Evolutionary conservation across 2,329 filamentous ascomycete species (phyloP).

Genomic region (Aspergillus sergii): DNA sequence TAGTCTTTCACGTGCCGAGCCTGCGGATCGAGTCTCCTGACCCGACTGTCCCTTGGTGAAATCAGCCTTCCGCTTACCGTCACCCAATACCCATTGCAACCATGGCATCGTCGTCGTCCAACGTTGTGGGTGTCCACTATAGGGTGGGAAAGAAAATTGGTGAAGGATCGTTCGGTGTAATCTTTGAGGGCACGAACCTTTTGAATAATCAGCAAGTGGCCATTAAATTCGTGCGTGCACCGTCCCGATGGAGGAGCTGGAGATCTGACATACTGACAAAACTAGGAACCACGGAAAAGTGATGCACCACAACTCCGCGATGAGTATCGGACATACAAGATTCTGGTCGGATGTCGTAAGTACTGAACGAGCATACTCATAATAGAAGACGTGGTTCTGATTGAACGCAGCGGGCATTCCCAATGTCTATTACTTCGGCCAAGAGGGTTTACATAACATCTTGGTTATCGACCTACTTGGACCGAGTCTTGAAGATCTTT

Average conservation of each 20-base stretch:
- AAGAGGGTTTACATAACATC: slow-evolving; percentile 98
- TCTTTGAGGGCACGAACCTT: slow-evolving; percentile 97
- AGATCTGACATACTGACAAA: slow-evolving; percentile 23
- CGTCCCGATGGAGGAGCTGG: slow-evolving; percentile 1
- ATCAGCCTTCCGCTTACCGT: background rate
- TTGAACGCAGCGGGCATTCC: slow-evolving; percentile 81
- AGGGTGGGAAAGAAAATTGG: slow-evolving; percentile 99
- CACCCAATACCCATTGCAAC: slow-evolving; percentile 8
- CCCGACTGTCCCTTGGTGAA: slow-evolving; percentile 20
- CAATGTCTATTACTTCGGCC: slow-evolving; percentile 99
- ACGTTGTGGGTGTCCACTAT: slow-evolving; percentile 98
- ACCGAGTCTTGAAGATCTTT: slow-evolving; percentile 92
- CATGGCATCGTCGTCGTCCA: slow-evolving; percentile 89
- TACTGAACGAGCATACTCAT: slow-evolving; percentile 35
- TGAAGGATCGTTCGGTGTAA: slow-evolving; percentile 97
- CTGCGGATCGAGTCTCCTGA: slow-evolving; percentile 19
- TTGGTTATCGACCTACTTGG: slow-evolving; percentile 96
- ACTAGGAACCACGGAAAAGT: slow-evolving; percentile 95
- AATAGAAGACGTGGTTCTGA: slow-evolving; percentile 11
- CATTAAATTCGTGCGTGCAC: slow-evolving; percentile 88
- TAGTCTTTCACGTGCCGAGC: slow-evolving; percentile 25
- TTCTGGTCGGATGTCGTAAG: slow-evolving; percentile 98
- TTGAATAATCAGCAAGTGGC: slow-evolving; percentile 99
- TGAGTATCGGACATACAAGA: slow-evolving; percentile 99
- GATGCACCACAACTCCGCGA: slow-evolving; percentile 96